phyloP scores from a whole-genome alignment of 208 protist species.

The Vickermania ingenoplastis region DNA sequence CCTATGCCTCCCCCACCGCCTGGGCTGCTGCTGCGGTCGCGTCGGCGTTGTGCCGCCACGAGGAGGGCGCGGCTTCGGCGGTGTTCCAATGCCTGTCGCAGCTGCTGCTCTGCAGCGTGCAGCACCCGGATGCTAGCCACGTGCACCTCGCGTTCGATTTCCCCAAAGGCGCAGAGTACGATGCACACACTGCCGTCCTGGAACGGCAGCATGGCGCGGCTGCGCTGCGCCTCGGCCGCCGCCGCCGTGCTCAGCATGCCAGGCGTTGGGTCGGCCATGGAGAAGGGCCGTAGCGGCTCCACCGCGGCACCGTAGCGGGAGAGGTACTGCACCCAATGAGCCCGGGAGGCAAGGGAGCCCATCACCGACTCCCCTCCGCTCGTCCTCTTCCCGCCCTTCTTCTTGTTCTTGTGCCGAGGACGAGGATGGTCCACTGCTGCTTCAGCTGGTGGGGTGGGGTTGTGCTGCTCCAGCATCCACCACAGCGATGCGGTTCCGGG shows the following conservation, averaged over 20 bases:
- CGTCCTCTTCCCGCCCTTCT: too few species aligned
- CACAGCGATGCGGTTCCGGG: too few species aligned
- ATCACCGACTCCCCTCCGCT: too few species aligned
- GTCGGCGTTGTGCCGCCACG: background rate
- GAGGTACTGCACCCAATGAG: background rate
- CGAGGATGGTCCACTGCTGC: too few species aligned
- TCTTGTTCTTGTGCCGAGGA: too few species aligned
- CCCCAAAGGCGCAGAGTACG: constrained; percentile 44
- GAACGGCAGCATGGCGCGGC: constrained; percentile 16
- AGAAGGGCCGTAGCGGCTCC: background rate
- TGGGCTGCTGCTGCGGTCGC: background rate
- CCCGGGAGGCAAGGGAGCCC: too few species aligned
- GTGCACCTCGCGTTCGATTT: constrained; percentile 38
- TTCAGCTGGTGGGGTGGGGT: too few species aligned
- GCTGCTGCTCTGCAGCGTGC: constrained; percentile 20
- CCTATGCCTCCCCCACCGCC: background rate
- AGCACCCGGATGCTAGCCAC: constrained; percentile 24
- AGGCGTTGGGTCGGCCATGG: too few species aligned
- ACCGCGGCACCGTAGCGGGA: background rate
- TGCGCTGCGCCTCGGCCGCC: background rate
- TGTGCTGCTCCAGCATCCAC: too few species aligned
- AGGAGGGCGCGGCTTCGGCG: background rate
- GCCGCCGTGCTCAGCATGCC: background rate
- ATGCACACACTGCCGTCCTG: constrained; percentile 48
- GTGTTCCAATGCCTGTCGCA: background rate